Base-by-base conservation (phyloP, 2,329 filamentous ascomycete species). In the Colletotrichum echinochloae region DNA sequence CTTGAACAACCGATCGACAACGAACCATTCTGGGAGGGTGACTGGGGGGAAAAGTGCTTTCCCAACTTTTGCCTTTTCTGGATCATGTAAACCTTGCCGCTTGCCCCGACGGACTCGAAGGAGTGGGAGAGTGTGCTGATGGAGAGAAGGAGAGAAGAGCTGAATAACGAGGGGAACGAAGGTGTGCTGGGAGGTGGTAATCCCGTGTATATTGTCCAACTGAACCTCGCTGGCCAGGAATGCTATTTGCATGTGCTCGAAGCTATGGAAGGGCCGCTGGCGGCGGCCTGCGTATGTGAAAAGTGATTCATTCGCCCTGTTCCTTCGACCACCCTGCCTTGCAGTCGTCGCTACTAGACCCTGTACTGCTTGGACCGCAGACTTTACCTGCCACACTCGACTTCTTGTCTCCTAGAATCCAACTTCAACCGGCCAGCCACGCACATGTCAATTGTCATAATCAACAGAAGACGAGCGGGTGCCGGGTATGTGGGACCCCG, bases 201-300 rank as follows among this genome's bases (percentile, higher is more conserved):
- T 78, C 79, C 78, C 77, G 76, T 80, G 79, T 81, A 81, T 76
- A 81, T 80, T 81, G 80, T 78, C 73, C 77, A 60, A 71, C 65
- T 68, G 54, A 71, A 71, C 68, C 65, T 69, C 52, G 59, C 59
- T 60, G 65, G 68, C 48, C 60, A 71, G 65, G 65, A 71, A 71
- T 63, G 65, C 59, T 71, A 71, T 69, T 39, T 26, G 65, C 65
- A 71, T 71, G 60, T 64, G 52, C 52, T 68, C 48, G 57, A 51
- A 23, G 28, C 1, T 9, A 16, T 6, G 14, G 11, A 26, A 18
- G 16, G 30, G n/a, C 46, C 23, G 3, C 23, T 12, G 11, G 44
- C 23, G 11, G 44, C n/a, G 44, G 44, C n/a, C 12, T 49, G 12
- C 5, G n/a, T 23, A 11, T 23, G n/a, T 23, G 46, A 2, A 28